These are phyloP conservation scores for Volvox carteri DNA, from an alignment of 163 green algal genomes.

Conservation along the genomic window DNA sequence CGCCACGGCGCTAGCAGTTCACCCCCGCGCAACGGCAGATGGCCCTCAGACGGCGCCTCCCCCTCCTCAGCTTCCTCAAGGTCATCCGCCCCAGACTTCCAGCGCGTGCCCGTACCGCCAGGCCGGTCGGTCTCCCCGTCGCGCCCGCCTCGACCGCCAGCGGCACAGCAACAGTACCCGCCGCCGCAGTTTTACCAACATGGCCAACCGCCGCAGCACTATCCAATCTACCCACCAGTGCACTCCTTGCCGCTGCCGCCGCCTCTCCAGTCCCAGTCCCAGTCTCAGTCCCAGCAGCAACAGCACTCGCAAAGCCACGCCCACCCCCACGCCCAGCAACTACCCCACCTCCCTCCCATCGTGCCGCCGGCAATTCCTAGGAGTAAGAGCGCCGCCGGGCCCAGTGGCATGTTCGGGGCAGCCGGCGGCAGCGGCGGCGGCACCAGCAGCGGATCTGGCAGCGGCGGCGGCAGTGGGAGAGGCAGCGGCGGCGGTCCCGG, in stretches of 20 bases:
- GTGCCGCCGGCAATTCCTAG: not conserved
- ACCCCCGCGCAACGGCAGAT: not conserved
- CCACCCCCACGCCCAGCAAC: no score
- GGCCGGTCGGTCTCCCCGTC: not conserved
- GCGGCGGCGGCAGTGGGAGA: not conserved
- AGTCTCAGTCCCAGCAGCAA: not conserved
- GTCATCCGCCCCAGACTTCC: not conserved
- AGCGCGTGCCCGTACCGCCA: not conserved
- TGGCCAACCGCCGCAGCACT: not conserved
- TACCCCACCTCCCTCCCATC: not conserved
- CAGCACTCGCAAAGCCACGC: not conserved
- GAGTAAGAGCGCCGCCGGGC: slow-evolving; percentile 2
- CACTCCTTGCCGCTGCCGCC: not conserved
- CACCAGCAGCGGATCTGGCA: not conserved
- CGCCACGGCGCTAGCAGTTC: slow-evolving; percentile 2
- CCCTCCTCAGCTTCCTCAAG: not conserved
- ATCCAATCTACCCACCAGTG: not conserved
- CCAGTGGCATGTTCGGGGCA: not conserved
- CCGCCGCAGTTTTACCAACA: not conserved
- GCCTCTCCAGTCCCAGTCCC: not conserved
- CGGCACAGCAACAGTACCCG: slow-evolving; percentile 1
- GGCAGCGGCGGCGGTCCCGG: not conserved
- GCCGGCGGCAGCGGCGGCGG: not conserved
- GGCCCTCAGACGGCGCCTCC: not conserved
- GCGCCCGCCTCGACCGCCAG: not conserved